phyloP scores from a whole-genome alignment of 805 yeast species.

The Torulaspora maleeae region DNA sequence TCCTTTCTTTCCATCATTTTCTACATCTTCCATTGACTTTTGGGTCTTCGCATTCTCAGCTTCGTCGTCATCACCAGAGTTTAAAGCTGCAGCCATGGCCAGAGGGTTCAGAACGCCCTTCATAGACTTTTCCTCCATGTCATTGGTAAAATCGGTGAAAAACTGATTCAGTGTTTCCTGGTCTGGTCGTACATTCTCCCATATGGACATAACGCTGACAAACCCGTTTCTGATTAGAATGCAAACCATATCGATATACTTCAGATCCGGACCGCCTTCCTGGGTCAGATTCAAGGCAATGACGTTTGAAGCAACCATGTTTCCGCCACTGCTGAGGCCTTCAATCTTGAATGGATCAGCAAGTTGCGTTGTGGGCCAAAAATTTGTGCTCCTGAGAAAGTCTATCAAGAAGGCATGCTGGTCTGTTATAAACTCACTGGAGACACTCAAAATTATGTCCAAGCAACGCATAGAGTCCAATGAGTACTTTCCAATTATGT shows the following conservation, averaged over 20 bases:
- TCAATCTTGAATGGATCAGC: conserved; percentile 36
- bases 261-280: conserved; percentile 12
- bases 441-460: conserved; percentile 55
- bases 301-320: conserved; percentile 48
- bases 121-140: conserved; percentile 51
- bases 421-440: conserved; percentile 41
- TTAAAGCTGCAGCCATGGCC: conserved; percentile 82
- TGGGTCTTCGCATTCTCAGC: conserved; percentile 7
- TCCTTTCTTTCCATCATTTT: conserved; percentile 5
- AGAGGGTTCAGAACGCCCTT: conserved; percentile 70
- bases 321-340: conserved; percentile 48
- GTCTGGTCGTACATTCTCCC: conserved; percentile 51
- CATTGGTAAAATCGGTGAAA: conserved; percentile 43
- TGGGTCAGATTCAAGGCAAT: conserved; percentile 43
- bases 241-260: conserved; percentile 46
- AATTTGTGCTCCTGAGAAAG: conserved; percentile 50
- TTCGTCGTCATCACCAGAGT: conserved; percentile 58
- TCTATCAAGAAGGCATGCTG: conserved; percentile 45
- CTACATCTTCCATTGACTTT: conserved; percentile 1
- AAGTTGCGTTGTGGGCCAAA: conserved; percentile 54
- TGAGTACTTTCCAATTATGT: conserved; percentile 66
- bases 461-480: conserved; percentile 70
- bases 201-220: conserved; percentile 58
- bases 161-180: conserved; percentile 44
- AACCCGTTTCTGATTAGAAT: conserved; percentile 62